Conservation (phyloP, 2,329 filamentous ascomycete species). For the Alternaria sp. region DNA sequence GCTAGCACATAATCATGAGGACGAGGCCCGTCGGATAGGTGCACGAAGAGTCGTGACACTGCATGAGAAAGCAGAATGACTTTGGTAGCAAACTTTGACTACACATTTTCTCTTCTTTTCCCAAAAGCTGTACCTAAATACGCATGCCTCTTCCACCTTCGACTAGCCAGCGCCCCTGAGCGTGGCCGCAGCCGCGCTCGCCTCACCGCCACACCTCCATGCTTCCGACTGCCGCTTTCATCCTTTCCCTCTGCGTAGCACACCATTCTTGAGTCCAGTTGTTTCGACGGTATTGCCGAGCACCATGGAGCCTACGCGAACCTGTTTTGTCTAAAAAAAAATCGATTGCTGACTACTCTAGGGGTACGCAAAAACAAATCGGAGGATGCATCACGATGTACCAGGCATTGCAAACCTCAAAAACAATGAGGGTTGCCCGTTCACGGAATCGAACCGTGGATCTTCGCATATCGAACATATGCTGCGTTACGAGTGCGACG, state of each 20-base stretch:
- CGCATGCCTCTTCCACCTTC: neutral
- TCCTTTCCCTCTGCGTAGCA: neutral
- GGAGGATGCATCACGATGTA: neutral
- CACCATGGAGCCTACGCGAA: neutral
- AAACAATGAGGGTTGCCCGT: slow-evolving; percentile 1
- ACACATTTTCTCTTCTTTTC: neutral
- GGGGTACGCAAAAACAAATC: neutral
- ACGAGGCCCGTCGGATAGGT: neutral
- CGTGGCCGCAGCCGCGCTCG: neutral
- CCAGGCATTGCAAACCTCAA: neutral
- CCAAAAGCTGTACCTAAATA: neutral
- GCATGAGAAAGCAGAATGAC: neutral
- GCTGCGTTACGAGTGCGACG: slow-evolving; percentile 17
- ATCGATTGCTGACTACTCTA: neutral
- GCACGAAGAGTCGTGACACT: neutral
- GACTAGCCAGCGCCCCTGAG: neutral
- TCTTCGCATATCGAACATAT: slow-evolving; percentile 12
- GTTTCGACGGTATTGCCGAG: neutral
- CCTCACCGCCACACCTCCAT: neutral
- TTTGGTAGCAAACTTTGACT: neutral
- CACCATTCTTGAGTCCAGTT: neutral
- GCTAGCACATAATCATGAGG: neutral
- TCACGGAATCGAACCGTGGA: slow-evolving; percentile 14
- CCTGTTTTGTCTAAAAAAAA: neutral
- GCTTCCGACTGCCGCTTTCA: neutral